phyloP scores from a whole-genome alignment of 208 protist genomes.

The Endotrypanum monterogeii region DNA sequence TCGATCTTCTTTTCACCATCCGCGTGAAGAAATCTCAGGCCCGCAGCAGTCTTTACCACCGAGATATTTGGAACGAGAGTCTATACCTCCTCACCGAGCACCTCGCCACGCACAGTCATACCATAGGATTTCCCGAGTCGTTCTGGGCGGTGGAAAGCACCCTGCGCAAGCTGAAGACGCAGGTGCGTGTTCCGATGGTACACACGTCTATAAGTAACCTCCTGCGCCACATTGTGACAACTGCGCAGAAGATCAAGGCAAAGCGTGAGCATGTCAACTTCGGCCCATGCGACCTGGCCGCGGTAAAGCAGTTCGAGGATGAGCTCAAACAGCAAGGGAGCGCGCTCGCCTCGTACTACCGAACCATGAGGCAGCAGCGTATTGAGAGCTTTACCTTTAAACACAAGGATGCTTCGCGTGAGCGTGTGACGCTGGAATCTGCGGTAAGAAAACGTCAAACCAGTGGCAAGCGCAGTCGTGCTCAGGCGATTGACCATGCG shows the following conservation, averaged over 20 bases:
- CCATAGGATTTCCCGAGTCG: slow-evolving; percentile 93
- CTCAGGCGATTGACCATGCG: background rate
- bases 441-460: slow-evolving; percentile 40
- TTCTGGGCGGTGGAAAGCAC: slow-evolving; percentile 88
- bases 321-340: slow-evolving; percentile 55
- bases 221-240: slow-evolving; percentile 80
- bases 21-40: slow-evolving; percentile 91
- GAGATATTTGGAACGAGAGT: slow-evolving; percentile 70
- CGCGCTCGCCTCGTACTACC: slow-evolving; percentile 65
- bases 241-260: slow-evolving; percentile 58
- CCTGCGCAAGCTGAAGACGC: slow-evolving; percentile 79
- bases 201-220: slow-evolving; percentile 73
- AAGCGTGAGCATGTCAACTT: slow-evolving; percentile 77
- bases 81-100: slow-evolving; percentile 92
- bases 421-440: slow-evolving; percentile 77
- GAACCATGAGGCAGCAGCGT: slow-evolving; percentile 77
- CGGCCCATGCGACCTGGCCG: slow-evolving; percentile 80
- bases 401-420: slow-evolving; percentile 59
- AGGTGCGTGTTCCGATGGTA: slow-evolving; percentile 86
- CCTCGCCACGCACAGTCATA: slow-evolving; percentile 81
- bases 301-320: slow-evolving; percentile 85
- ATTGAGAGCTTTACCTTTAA: slow-evolving; percentile 65
- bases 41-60: slow-evolving; percentile 73
- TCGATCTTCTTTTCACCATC: slow-evolving; percentile 89
- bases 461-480: slow-evolving; percentile 30